Conservation (phyloP, 768 basidiomycete genomes). For the Terana coerulea region DNA sequence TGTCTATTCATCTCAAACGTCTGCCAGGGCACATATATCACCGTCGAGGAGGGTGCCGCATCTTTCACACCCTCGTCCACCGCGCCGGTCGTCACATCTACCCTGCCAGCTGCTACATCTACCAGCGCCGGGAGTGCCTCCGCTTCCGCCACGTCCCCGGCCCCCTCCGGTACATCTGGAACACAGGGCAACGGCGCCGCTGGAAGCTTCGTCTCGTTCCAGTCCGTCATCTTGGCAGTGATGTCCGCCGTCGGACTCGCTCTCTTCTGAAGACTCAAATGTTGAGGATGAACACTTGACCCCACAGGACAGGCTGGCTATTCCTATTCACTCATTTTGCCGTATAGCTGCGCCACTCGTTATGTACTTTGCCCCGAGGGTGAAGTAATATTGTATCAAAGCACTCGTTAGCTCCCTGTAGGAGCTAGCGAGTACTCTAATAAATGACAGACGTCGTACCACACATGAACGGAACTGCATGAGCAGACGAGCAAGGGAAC, state of each 20-base stretch:
- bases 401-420: not conserved
- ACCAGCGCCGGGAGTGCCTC: not conserved
- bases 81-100: slow-evolving; percentile 62
- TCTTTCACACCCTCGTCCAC: slow-evolving; percentile 53
- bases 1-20: not conserved
- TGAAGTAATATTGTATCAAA: not conserved
- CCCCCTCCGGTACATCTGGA: not conserved
- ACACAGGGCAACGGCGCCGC: slow-evolving; percentile 3
- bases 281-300: too few relatives aligned
- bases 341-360: slow-evolving; percentile 1
- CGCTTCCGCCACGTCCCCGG: not conserved
- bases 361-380: not conserved
- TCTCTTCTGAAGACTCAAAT: slow-evolving; percentile 13
- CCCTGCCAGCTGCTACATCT: slow-evolving; percentile 34
- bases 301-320: not conserved
- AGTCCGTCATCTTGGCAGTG: not conserved
- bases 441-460: slow-evolving; percentile 1
- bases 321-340: not conserved
- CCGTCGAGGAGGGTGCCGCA: slow-evolving; percentile 64
- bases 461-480: not conserved
- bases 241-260: slow-evolving; percentile 8
- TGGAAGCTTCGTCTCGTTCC: not conserved
- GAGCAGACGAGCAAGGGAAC: not conserved
- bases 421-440: too few relatives aligned
- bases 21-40: slow-evolving; percentile 62